These are phyloP conservation scores for Penicillium janthinellum DNA, from an alignment of 2,329 filamentous ascomycete genomes.

Conservation along the genomic window DNA sequence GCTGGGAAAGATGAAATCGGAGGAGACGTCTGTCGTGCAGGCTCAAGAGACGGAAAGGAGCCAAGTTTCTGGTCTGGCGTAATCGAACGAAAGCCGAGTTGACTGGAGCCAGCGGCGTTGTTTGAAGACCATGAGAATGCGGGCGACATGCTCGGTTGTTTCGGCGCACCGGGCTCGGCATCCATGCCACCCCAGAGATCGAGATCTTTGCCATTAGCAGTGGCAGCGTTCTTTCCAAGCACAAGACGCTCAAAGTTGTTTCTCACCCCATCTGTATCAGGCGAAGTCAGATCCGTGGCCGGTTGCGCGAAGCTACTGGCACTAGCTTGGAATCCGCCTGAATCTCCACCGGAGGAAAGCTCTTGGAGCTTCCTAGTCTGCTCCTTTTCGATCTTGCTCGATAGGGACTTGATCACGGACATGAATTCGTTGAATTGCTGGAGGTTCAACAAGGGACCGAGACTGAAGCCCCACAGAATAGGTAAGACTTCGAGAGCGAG, in stretches of 20 bases:
- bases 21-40: conserved; percentile 39
- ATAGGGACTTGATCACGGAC: conserved; percentile 79
- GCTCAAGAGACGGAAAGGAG: conserved; percentile 51
- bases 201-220: conserved; percentile 35
- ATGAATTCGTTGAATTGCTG: conserved; percentile 89
- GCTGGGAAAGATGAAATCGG: conserved; percentile 29
- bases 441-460: conserved; percentile 85
- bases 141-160: conserved; percentile 33
- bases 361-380: conserved; percentile 88
- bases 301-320: conserved; percentile 30
- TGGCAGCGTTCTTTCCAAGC: conserved; percentile 63
- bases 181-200: conserved; percentile 38
- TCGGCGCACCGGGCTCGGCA: conserved; percentile 33
- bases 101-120: conserved; percentile 21
- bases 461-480: conserved; percentile 85
- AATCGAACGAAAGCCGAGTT: conserved; percentile 47
- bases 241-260: conserved; percentile 89
- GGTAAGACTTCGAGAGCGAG: conserved; percentile 89
- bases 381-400: conserved; percentile 79
- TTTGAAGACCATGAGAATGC: conserved; percentile 50
- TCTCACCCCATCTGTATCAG: conserved; percentile 57
- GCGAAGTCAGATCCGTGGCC: conserved; percentile 36
- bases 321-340: conserved; percentile 44
- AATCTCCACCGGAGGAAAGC: conserved; percentile 63
- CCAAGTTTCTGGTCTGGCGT: conserved; percentile 55